Conservation (phyloP, 139 green algal species). For the Ulvella scutata region DNA sequence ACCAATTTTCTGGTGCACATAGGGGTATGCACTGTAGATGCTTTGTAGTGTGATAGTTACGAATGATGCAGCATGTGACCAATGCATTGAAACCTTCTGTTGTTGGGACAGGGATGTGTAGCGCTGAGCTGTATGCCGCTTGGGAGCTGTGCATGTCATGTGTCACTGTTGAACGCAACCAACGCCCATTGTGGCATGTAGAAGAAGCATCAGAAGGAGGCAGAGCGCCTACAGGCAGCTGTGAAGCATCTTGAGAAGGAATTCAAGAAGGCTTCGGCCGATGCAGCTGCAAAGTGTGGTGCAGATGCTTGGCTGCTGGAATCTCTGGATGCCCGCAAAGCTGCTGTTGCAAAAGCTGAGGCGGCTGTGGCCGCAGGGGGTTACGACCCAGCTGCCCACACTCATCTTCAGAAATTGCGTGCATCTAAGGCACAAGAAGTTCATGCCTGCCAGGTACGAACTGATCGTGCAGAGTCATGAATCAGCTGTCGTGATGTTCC, state of each 20-base stretch:
- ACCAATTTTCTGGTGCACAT: no score
- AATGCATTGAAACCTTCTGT: no score
- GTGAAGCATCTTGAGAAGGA: neutral
- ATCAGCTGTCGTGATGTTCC: no score
- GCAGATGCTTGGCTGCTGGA: neutral
- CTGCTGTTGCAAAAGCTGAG: neutral
- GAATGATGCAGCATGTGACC: no score
- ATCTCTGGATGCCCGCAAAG: neutral
- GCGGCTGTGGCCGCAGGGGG: neutral
- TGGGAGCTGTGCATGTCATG: no score
- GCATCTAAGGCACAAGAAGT: neutral
- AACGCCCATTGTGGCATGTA: no score
- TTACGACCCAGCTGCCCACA: neutral
- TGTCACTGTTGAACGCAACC: no score
- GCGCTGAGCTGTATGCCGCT: no score
- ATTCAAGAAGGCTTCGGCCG: neutral
- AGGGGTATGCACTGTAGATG: no score
- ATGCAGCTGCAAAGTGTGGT: neutral
- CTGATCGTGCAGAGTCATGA: no score
- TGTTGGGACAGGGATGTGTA: no score
- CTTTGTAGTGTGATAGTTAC: no score
- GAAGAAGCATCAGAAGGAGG: neutral
- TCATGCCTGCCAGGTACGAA: neutral
- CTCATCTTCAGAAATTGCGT: neutral
- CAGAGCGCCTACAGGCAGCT: neutral